phyloP scores from a whole-genome alignment of 2,329 filamentous ascomycete genomes.

The Calonectria pauciramosa region DNA sequence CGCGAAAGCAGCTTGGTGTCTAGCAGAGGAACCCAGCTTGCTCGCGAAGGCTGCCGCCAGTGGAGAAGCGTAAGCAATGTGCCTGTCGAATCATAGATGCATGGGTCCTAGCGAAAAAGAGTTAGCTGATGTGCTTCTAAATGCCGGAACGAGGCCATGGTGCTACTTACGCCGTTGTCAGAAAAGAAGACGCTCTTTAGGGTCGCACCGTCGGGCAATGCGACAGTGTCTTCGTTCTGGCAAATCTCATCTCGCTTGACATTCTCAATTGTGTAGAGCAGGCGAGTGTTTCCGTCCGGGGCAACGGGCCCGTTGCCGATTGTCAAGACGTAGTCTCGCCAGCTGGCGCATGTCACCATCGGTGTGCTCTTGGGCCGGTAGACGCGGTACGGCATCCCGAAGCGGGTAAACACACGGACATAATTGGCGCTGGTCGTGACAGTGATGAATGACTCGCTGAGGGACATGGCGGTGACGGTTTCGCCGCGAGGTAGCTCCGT shows the following conservation, averaged over 20 bases:
- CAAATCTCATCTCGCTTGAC: conserved; percentile 94
- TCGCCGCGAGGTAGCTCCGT: conserved; percentile 91
- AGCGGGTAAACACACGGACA: conserved; percentile 92
- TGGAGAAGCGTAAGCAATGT: conserved; percentile 89
- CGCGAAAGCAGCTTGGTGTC: conserved; percentile 89
- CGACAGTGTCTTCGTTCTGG: conserved; percentile 93
- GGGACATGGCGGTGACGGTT: conserved; percentile 86
- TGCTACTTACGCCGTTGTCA: conserved; percentile 79
- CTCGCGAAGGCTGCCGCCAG: conserved; percentile 89
- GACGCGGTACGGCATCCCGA: conserved; percentile 88
- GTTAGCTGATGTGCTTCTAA: conserved; percentile 5
- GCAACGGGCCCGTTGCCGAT: conserved; percentile 92
- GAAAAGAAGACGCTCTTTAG: conserved; percentile 92
- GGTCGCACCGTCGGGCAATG: conserved; percentile 80
- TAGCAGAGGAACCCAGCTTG: conserved; percentile 91
- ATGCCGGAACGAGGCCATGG: neutral
- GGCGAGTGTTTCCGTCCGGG: conserved; percentile 80
- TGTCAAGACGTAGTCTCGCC: conserved; percentile 96
- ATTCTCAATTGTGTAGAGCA: conserved; percentile 95
- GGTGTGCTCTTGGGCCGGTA: conserved; percentile 93
- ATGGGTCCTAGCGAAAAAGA: conserved; percentile 77
- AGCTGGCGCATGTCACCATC: conserved; percentile 92
- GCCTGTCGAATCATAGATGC: conserved; percentile 94
- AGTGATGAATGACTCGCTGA: conserved; percentile 92
- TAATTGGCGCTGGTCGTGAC: conserved; percentile 90